Conservation (phyloP, 768 basidiomycete species). For the Lepiota venenata region DNA sequence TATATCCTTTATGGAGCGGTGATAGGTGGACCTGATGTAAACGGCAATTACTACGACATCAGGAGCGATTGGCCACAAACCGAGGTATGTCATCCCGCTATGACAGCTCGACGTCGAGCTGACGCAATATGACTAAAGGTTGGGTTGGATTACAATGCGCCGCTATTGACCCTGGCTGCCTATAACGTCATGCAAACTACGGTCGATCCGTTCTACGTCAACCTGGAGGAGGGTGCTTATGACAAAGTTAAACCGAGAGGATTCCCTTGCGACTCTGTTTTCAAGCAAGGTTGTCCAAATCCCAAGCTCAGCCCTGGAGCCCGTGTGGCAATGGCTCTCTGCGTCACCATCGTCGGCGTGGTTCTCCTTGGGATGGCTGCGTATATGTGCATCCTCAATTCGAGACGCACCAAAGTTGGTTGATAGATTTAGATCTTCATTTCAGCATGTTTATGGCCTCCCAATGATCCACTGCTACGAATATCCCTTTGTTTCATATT, state of each 20-base stretch:
- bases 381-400: constrained; percentile 33
- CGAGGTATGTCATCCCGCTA: constrained; percentile 48
- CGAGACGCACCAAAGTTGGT: constrained; percentile 12
- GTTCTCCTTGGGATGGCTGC: constrained; percentile 46
- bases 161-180: constrained; percentile 82
- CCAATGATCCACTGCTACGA: background rate
- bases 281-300: constrained; percentile 47
- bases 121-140: constrained; percentile 34
- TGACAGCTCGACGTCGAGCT: background rate
- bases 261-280: constrained; percentile 75
- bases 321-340: constrained; percentile 68
- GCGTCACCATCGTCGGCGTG: constrained; percentile 60
- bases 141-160: constrained; percentile 89
- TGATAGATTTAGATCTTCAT: background rate
- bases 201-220: constrained; percentile 75
- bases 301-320: constrained; percentile 54
- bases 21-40: constrained; percentile 79
- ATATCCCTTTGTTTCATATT: too few species aligned
- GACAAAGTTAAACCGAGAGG: constrained; percentile 58
- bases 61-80: constrained; percentile 88
- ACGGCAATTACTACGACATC: constrained; percentile 80
- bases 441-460: background rate
- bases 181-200: constrained; percentile 67
- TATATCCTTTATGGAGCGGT: constrained; percentile 86
- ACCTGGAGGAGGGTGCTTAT: constrained; percentile 66